These are phyloP conservation scores for Scleromitrula shiraiana DNA, from an alignment of 2,329 filamentous ascomycete genomes.

Conservation along the genomic window DNA sequence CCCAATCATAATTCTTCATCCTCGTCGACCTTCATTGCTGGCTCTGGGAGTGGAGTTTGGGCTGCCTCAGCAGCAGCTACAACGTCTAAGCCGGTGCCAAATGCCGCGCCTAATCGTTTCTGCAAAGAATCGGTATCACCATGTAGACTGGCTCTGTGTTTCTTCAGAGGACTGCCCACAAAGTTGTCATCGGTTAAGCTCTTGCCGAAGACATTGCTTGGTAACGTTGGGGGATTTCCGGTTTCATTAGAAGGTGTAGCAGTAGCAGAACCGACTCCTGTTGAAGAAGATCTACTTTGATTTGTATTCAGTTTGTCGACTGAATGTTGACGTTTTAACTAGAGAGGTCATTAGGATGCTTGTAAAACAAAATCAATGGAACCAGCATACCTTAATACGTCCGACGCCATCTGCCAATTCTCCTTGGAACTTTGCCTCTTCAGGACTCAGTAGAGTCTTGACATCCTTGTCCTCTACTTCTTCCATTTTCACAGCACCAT, in stretches of 20 bases:
- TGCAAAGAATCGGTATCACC: slow-evolving; percentile 35
- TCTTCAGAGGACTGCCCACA: slow-evolving; percentile 68
- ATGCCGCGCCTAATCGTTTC: slow-evolving; percentile 22
- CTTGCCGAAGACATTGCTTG: slow-evolving; percentile 35
- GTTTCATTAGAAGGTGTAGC: slow-evolving; percentile 37
- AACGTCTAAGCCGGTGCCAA: slow-evolving; percentile 18
- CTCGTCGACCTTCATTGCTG: slow-evolving; percentile 15
- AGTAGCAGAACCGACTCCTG: slow-evolving; percentile 34
- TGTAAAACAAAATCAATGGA: not conserved
- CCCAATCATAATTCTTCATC: slow-evolving; percentile 27
- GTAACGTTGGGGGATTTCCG: slow-evolving; percentile 20
- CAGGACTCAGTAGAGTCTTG: slow-evolving; percentile 53
- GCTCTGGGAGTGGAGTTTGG: slow-evolving; percentile 20
- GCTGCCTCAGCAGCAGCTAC: slow-evolving; percentile 27
- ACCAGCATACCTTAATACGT: slow-evolving; percentile 62
- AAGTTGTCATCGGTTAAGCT: slow-evolving; percentile 38
- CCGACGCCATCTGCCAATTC: slow-evolving; percentile 75
- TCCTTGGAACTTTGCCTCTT: slow-evolving; percentile 64
- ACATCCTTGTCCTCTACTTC: slow-evolving; percentile 55
- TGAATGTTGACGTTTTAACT: slow-evolving; percentile 78
- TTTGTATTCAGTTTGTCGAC: slow-evolving; percentile 52
- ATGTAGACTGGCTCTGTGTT: slow-evolving; percentile 57
- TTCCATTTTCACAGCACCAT: slow-evolving; percentile 58
- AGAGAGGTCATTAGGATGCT: slow-evolving; percentile 2
- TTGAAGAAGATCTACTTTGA: slow-evolving; percentile 38